phyloP scores from a whole-genome alignment of 2,329 filamentous ascomycete genomes.

The Aspergillus melleus region DNA sequence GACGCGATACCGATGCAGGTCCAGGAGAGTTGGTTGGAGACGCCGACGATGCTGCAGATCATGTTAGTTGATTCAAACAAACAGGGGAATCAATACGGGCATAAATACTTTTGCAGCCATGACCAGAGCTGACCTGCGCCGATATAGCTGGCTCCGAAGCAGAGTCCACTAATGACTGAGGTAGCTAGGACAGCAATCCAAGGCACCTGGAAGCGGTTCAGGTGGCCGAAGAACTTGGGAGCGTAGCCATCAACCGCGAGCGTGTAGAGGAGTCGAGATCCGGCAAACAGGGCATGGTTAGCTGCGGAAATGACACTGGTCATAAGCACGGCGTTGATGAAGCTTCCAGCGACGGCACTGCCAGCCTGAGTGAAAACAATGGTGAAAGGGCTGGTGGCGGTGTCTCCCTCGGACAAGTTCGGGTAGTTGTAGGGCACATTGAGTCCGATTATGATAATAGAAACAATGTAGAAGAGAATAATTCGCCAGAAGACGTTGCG shows the following conservation, averaged over 20 bases:
- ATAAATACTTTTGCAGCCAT: conserved; percentile 62
- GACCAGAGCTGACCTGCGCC: conserved; percentile 65
- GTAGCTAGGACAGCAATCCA: conserved; percentile 58
- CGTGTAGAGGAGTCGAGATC: conserved; percentile 58
- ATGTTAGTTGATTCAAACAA: neutral
- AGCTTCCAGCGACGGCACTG: conserved; percentile 54
- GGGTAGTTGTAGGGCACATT: conserved; percentile 60
- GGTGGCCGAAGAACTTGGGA: conserved; percentile 53
- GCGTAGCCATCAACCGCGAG: conserved; percentile 58
- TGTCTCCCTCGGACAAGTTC: conserved; percentile 43
- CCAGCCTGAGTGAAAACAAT: conserved; percentile 63
- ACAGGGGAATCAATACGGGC: conserved; percentile 1
- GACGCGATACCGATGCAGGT: conserved; percentile 63
- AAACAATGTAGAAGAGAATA: conserved; percentile 55
- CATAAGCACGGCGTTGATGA: conserved; percentile 63
- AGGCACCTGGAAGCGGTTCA: conserved; percentile 54
- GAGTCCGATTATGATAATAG: conserved; percentile 57
- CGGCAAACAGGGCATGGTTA: conserved; percentile 61
- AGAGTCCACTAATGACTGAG: conserved; percentile 56
- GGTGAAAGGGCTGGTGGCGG: conserved; percentile 57
- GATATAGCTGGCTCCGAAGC: conserved; percentile 66
- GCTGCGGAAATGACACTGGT: conserved; percentile 60
- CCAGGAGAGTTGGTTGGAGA: conserved; percentile 68
- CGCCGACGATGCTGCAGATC: conserved; percentile 57
- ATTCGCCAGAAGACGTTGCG: conserved; percentile 68